phyloP scores from a whole-genome alignment of 768 basidiomycete genomes.

The Amanita molliuscula region DNA sequence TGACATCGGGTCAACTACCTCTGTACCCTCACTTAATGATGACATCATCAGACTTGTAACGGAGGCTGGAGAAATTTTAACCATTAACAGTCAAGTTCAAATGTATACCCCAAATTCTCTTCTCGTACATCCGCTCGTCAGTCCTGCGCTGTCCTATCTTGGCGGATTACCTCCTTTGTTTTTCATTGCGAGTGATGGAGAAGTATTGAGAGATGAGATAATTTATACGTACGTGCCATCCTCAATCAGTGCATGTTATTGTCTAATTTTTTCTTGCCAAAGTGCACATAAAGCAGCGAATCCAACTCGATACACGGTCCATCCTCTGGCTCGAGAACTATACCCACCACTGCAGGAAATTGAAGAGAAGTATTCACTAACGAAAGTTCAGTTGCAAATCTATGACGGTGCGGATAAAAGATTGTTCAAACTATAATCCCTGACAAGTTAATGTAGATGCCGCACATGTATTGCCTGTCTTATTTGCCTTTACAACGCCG shows the following conservation, averaged over 20 bases:
- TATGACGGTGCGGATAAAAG: constrained; percentile 62
- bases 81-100: constrained; percentile 66
- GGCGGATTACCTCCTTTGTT: constrained; percentile 87
- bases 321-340: constrained; percentile 31
- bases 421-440: constrained; percentile 11
- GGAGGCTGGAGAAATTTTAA: constrained; percentile 39
- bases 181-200: constrained; percentile 80
- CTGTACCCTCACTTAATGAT: constrained; percentile 28
- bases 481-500: constrained; percentile 69
- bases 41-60: constrained; percentile 37
- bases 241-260: neutral
- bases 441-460: constrained; percentile 32
- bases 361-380: constrained; percentile 43
- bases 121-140: constrained; percentile 73
- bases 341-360: constrained; percentile 51
- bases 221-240: constrained; percentile 57
- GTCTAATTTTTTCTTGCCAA: neutral
- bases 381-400: constrained; percentile 85
- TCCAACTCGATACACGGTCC: constrained; percentile 56
- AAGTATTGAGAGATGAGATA: constrained; percentile 87
- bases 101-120: constrained; percentile 77
- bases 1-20: constrained; percentile 37
- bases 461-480: constrained; percentile 62
- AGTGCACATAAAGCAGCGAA: constrained; percentile 90
- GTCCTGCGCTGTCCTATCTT: constrained; percentile 70